Base-by-base conservation (phyloP, 176 grass and related monocot genomes). In the Avena insularis region DNA sequence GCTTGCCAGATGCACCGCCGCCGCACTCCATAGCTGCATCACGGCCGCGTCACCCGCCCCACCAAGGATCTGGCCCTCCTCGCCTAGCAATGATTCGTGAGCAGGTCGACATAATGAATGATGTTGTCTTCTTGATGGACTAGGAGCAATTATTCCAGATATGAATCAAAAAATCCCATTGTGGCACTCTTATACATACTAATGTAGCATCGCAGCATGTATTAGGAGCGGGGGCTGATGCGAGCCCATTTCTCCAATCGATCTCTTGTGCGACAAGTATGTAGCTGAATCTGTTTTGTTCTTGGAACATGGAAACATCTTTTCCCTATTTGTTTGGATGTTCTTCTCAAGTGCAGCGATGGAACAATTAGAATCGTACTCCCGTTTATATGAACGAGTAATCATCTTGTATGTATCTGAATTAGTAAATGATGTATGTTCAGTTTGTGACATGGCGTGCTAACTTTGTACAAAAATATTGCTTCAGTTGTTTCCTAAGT, bases 131-230 rank as follows among this genome's bases (percentile, higher is more conserved):
- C 48, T 66, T 71, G 36, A 33, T 68, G 47, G 62, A 58, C 40
- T 65, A 68, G 80, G 17, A 19, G 21, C 79, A 21, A 83, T 20
- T 86, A 85, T 9, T 81, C 72, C 78, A 83, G 71, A 84, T 78
- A 81, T 36, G 33, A 68, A 78, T 77, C 16, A 65, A 33, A 78
- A 86, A 64, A 81, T 21, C 40, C 63, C 73, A 83, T 63, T 25
- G 40, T 75, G 40, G 61, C 12, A 48, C 74, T 83, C 74, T 46
- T 92, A 83, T 92, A 92, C 87, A 89, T 89, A 80, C 47, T 83
- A 78, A 38, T 19, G 15, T 63, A 85, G 77, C 86, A 85, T 81
- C 54, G n/a, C 89, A 77, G 21, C 20, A 17, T 87, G 46, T 87
- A 75, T 75, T 58, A 47, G 25, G 36, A 81, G 61, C 50, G 61